Conservation (phyloP, 2,329 filamentous ascomycete species). For the Penicillium polonicum region DNA sequence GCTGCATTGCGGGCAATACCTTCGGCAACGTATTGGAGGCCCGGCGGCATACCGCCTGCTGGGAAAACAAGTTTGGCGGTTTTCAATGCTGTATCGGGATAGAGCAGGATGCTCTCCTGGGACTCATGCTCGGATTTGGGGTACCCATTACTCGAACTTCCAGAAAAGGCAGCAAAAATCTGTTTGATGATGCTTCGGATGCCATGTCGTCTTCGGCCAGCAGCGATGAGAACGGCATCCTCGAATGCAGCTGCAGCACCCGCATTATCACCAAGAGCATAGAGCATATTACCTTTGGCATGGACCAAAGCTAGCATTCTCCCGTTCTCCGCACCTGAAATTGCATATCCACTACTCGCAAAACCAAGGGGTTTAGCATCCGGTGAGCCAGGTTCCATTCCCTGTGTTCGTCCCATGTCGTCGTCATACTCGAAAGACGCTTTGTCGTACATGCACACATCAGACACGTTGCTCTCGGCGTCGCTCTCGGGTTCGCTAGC, state of each 20-base stretch:
- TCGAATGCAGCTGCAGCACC: slow-evolving; percentile 87
- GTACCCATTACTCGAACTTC: slow-evolving; percentile 43
- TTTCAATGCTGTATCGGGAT: slow-evolving; percentile 77
- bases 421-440: slow-evolving; percentile 58
- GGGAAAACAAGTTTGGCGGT: slow-evolving; percentile 83
- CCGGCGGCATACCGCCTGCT: slow-evolving; percentile 72
- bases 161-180: slow-evolving; percentile 69
- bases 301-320: slow-evolving; percentile 91
- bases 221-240: slow-evolving; percentile 86
- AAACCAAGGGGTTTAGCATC: slow-evolving; percentile 53
- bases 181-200: slow-evolving; percentile 76
- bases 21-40: slow-evolving; percentile 69
- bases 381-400: slow-evolving; percentile 26
- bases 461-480: slow-evolving; percentile 53
- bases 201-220: slow-evolving; percentile 66
- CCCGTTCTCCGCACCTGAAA: slow-evolving; percentile 84
- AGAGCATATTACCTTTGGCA: slow-evolving; percentile 98
- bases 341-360: slow-evolving; percentile 77
- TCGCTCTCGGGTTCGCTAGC: slow-evolving; percentile 62
- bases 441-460: slow-evolving; percentile 54
- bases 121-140: slow-evolving; percentile 35
- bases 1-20: slow-evolving; percentile 73
- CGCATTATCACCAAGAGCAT: slow-evolving; percentile 78
- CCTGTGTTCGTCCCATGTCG: slow-evolving; percentile 33
- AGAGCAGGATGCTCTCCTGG: slow-evolving; percentile 69